Evolutionary conservation across 345 rosid species (phyloP), one percentile per base, ranked within the genome.

Genomic region (Kandelia obovata): DNA sequence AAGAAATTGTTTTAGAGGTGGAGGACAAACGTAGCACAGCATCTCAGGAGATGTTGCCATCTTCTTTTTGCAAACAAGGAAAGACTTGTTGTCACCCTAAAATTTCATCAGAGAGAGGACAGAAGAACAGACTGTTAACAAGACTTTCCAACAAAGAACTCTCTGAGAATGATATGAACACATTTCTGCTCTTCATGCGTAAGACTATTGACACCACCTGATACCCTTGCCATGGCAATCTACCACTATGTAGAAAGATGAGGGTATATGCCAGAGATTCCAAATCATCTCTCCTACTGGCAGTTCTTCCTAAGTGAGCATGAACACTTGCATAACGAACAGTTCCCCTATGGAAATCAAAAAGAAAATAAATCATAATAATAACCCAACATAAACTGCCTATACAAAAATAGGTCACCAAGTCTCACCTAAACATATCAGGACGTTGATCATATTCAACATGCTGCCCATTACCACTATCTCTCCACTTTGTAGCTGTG

Each of bases 211-310:
- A 21, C 6, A 34, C 27, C 51, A 77, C 80, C 80, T 77, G 80
- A 59, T 77, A 77, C 35, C 80, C 80, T 64, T 77, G 80, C 80
- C 80, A 77, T 31, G 80, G 80, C 80, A 77, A 67, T 72, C 80
- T 77, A 57, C 80, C 80, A 34, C 73, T 73, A 64, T 77, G 76
- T 11, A 77, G 69, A 56, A 77, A 77, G 58, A 77, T 77, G 6
- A 77, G 76, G 3, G 80, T 77, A 64, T 77, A 77, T 20, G 80
- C 76, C 32, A 77, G 62, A 51, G 80, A 77, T 68, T 77, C 80
- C 51, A 77, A 76, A 52, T 77, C 80, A 77, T 77, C 80, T 61
- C 80, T 72, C 66, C 80, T 64, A 39, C 80, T 77, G 49, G 80
- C 80, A 62, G 80, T 77, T 60, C 80, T 72, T 72, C 80, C 80